phyloP scores from a whole-genome alignment of 1,284 basidiomycete genomes.

The Cystobasidiaceae sp. region DNA sequence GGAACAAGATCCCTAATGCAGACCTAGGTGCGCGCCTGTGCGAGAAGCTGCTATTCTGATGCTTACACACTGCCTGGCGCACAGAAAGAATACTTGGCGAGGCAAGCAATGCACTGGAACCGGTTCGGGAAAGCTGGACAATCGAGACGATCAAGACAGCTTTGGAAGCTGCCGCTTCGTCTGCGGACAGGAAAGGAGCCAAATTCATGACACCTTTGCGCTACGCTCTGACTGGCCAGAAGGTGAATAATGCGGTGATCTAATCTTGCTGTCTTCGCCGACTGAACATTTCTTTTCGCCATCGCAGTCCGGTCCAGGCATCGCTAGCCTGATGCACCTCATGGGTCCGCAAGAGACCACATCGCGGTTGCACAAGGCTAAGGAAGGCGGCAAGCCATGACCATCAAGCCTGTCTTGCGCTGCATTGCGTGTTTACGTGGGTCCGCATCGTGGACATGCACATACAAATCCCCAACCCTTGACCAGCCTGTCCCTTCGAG shows the following conservation, averaged over 20 bases:
- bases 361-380: background rate
- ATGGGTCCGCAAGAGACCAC: constrained; percentile 48
- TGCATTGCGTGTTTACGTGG: no score
- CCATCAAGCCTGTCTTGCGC: no score
- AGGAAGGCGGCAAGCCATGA: no score
- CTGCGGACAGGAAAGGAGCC: constrained; percentile 47
- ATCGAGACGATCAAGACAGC: constrained; percentile 1
- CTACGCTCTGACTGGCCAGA: constrained; percentile 70
- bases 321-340: constrained; percentile 52
- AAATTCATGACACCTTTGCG: constrained; percentile 64
- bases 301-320: constrained; percentile 54
- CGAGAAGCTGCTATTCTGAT: constrained; percentile 32
- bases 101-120: background rate
- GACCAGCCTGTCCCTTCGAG: constrained; percentile 32
- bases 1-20: constrained; percentile 50
- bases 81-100: background rate
- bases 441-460: constrained; percentile 29
- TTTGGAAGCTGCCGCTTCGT: background rate
- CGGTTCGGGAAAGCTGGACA: background rate
- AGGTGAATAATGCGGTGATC: constrained; percentile 52
- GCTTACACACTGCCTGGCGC: background rate
- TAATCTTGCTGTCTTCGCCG: no score
- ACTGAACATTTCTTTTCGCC: no score
- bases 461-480: constrained; percentile 39
- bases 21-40: constrained; percentile 51